A percentile compares a stretch with the other conserved stretches of the same genome.
phyloP scores from a whole-genome alignment of 1,284 basidiomycete genomes.

The Omphalotus olearius region DNA sequence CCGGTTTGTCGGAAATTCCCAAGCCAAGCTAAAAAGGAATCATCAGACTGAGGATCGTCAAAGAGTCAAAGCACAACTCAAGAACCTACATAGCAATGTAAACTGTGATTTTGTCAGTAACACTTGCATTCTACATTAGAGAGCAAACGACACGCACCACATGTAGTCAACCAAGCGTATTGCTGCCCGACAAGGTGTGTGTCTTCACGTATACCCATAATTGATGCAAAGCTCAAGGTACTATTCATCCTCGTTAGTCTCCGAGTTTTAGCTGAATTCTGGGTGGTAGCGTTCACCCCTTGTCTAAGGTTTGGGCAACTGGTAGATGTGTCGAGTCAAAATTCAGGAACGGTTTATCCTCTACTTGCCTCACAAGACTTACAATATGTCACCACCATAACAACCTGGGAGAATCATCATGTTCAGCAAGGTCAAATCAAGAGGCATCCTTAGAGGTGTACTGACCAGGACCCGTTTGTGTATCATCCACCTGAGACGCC shows the following conservation, averaged over 20 bases:
- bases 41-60: background rate
- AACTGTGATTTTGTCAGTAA: slow-evolving; percentile 22
- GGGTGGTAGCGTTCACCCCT: slow-evolving; percentile 29
- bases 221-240: slow-evolving; percentile 50
- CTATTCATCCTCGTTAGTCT: slow-evolving; percentile 18
- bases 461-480: slow-evolving; percentile 46
- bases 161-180: slow-evolving; percentile 49
- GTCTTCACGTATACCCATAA: slow-evolving; percentile 50
- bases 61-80: background rate
- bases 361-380: slow-evolving; percentile 4
- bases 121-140: too few relatives aligned
- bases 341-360: background rate
- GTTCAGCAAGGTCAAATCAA: background rate
- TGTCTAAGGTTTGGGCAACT: slow-evolving; percentile 48
- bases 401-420: slow-evolving; percentile 21
- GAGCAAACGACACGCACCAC: slow-evolving; percentile 27
- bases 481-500: slow-evolving; percentile 42
- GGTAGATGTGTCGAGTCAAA: background rate
- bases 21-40: slow-evolving; percentile 29
- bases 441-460: slow-evolving; percentile 1
- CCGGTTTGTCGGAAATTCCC: slow-evolving; percentile 49
- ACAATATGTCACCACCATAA: slow-evolving; percentile 57
- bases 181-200: slow-evolving; percentile 43
- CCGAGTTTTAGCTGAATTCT: background rate
- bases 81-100: slow-evolving; percentile 37